Evolutionary conservation across 2,329 filamentous ascomycete species (phyloP).

Genomic region (Hypoxylon sp.): DNA sequence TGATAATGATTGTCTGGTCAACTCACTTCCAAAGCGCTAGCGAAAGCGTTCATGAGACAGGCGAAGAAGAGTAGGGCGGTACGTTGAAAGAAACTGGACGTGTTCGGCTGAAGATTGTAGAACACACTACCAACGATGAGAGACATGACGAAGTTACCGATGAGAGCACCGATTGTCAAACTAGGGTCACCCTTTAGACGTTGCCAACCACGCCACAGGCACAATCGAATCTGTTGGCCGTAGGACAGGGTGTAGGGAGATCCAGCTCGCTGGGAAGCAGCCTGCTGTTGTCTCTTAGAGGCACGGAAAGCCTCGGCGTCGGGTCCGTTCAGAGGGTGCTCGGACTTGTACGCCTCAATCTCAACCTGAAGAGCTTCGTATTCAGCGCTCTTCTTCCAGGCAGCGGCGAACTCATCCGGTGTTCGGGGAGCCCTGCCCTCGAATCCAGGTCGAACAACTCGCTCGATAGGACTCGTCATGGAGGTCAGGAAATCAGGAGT

Average conservation of each 20-base stretch:
- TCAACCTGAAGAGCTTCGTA: conserved; percentile 61
- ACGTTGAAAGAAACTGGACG: conserved; percentile 78
- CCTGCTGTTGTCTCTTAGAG: conserved; percentile 63
- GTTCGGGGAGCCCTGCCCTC: conserved; percentile 65
- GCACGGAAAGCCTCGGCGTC: conserved; percentile 66
- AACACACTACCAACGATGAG: conserved; percentile 84
- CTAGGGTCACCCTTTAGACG: conserved; percentile 80
- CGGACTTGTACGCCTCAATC: conserved; percentile 63
- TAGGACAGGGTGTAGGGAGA: conserved; percentile 88
- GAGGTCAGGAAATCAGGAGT: conserved; percentile 77
- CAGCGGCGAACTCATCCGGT: conserved; percentile 67
- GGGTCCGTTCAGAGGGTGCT: conserved; percentile 63
- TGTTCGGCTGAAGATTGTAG: conserved; percentile 73
- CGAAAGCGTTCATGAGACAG: conserved; percentile 85
- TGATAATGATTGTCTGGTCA: no score
- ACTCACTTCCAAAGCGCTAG: conserved; percentile 75
- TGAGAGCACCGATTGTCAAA: conserved; percentile 71
- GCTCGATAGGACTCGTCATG: conserved; percentile 69
- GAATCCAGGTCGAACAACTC: conserved; percentile 63
- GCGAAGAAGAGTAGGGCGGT: conserved; percentile 88
- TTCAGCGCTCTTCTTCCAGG: conserved; percentile 64
- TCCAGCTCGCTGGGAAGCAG: conserved; percentile 66
- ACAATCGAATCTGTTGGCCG: conserved; percentile 77
- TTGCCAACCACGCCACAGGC: conserved; percentile 81
- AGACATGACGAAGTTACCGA: conserved; percentile 79